Evolutionary conservation across 371 early-diverging fungal species (phyloP), one percentile per base, ranked within the genome.

Genomic region (Actinomortierella ambigua): DNA sequence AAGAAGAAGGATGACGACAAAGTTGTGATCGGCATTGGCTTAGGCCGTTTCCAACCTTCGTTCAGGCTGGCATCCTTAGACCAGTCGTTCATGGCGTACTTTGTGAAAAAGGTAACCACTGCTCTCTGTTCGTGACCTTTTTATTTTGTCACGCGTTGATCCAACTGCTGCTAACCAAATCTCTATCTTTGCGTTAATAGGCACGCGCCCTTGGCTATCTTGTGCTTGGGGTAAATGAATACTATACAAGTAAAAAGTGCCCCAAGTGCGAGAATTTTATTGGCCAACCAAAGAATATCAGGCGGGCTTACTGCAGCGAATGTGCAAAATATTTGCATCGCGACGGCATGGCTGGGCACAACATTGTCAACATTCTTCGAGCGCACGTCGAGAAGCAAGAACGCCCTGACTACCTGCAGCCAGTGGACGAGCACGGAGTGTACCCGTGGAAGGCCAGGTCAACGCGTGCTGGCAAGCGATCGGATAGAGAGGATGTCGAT

Each of bases 281-380:
- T 2, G 23, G 42, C 14, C 50, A 59, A 44, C 44, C 44, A 44
- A 44, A 44, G 44, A 20, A 44, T 44, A 15, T 44, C 44, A 15
- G 44, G 44, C 13, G 44, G n/a, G 15, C 44, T 44, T 44, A 44
- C 20, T 44, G 44, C 44, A 5, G 4, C 13, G 20, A 44, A 3
- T 44, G 44, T 56, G 0, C 39, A 5, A 1, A 14, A 4, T 44
- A 28, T 15, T 15, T 65, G 40, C 55, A 51, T 20, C 53, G 59
- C 9, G 65, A 59, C 22, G 47, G 58, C 20, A 65, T 65, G 57
- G 66, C 60, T 0, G 60, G 27, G 9, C 52, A 66, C 23, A 61
- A 66, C 41, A 66, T 61, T 1, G 9, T 15, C 28, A 61, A 53
- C 15, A 46, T 34, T 17, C 4, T 66, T 2, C 57, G 42, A 0